Conservation (phyloP, 139 green algal genomes). For the Zygnema circumcarinatum region DNA sequence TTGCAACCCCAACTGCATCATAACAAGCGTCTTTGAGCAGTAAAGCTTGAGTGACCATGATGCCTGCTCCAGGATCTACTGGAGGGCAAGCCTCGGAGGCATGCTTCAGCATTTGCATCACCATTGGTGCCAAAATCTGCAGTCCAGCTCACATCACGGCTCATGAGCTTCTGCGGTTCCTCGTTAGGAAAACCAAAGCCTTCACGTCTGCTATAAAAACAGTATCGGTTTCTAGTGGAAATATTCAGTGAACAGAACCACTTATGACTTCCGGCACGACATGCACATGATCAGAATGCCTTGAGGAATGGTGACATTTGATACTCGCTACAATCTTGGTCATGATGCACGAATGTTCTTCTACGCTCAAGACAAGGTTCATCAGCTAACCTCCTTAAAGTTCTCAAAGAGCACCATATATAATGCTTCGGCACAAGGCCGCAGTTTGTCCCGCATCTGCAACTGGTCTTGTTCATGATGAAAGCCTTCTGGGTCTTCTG, state of each 20-base stretch:
- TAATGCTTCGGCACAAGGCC: slow-evolving; percentile 72
- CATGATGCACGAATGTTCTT: no score
- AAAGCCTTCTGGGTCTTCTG: slow-evolving; percentile 73
- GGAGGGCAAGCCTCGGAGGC: slow-evolving; percentile 40
- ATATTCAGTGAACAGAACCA: no score
- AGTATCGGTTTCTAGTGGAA: no score
- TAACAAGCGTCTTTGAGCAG: slow-evolving; percentile 87
- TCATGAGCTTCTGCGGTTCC: no score
- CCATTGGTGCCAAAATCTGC: slow-evolving; percentile 47
- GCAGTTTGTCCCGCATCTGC: slow-evolving; percentile 71
- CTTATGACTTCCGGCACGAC: no score
- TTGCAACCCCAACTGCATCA: slow-evolving; percentile 72
- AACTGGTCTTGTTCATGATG: slow-evolving; percentile 70
- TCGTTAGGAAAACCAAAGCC: no score
- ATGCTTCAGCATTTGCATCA: slow-evolving; percentile 46
- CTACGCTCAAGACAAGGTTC: no score
- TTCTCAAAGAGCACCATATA: slow-evolving; percentile 54
- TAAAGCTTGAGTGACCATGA: slow-evolving; percentile 47
- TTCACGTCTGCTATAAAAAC: no score
- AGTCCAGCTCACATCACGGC: not conserved
- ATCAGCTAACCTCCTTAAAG: slow-evolving; percentile 58
- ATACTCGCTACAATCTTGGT: no score
- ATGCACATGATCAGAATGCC: no score
- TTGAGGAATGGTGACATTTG: no score
- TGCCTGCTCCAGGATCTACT: slow-evolving; percentile 18